A percentile compares a stretch with the other conserved stretches of the same genome.
phyloP scores from a whole-genome alignment of 768 basidiomycete genomes.

The Boletus rubropictus region DNA sequence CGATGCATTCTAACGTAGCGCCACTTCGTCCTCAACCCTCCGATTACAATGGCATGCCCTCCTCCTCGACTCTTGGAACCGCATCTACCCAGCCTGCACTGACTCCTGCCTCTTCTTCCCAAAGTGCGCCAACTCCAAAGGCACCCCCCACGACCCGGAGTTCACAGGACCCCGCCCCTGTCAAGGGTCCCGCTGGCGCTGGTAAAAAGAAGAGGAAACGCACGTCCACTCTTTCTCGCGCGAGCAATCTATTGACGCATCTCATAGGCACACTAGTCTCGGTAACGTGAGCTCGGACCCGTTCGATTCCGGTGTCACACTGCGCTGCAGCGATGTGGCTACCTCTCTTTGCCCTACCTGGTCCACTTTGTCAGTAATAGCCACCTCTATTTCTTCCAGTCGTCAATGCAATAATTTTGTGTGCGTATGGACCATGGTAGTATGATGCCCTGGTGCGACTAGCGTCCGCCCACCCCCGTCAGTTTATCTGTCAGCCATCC shows the following conservation, averaged over 20 bases:
- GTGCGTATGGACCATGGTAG: background rate
- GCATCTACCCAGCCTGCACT: slow-evolving; percentile 24
- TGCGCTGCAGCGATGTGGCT: background rate
- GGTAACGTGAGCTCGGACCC: slow-evolving; percentile 12
- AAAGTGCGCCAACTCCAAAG: slow-evolving; percentile 30
- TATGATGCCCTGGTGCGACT: slow-evolving; percentile 4
- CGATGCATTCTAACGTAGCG: slow-evolving; percentile 56
- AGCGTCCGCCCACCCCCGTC: slow-evolving; percentile 55
- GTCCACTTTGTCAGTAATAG: too few relatives aligned
- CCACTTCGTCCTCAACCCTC: slow-evolving; percentile 36
- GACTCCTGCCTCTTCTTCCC: slow-evolving; percentile 33
- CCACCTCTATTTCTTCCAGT: too few relatives aligned
- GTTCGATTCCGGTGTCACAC: background rate
- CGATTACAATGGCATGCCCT: slow-evolving; percentile 24
- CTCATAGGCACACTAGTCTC: slow-evolving; percentile 24
- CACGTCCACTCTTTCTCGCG: slow-evolving; percentile 27
- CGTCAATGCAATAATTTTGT: too few relatives aligned
- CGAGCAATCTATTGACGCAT: slow-evolving; percentile 3
- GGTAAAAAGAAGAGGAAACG: slow-evolving; percentile 77
- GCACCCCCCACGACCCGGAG: slow-evolving; percentile 31
- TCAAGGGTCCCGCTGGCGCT: slow-evolving; percentile 45
- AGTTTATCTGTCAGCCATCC: slow-evolving; percentile 77
- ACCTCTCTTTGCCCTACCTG: too few relatives aligned
- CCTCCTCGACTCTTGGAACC: slow-evolving; percentile 23
- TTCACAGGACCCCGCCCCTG: slow-evolving; percentile 39